phyloP scores from a whole-genome alignment of 305 asterid genomes.

The Rubia occidens region DNA sequence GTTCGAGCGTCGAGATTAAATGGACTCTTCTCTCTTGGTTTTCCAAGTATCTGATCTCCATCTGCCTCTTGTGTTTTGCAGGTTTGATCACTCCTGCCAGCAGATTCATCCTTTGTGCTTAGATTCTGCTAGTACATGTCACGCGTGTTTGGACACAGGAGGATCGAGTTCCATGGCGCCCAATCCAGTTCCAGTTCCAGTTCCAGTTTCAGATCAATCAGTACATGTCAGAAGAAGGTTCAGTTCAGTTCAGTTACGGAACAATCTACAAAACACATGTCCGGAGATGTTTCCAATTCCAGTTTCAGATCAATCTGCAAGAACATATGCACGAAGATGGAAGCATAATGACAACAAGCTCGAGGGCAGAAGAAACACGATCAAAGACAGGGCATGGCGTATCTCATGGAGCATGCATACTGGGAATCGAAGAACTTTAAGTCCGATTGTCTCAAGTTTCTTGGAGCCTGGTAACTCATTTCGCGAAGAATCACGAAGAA shows the following conservation, averaged over 20 bases:
- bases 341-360: neutral
- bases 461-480: neutral
- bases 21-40: constrained; percentile 80
- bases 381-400: too few species aligned
- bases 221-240: too few species aligned
- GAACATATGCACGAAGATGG: neutral
- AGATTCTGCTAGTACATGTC: neutral
- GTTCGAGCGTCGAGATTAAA: constrained; percentile 95
- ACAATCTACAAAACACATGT: neutral
- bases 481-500: neutral
- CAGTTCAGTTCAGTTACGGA: neutral
- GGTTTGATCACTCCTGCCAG: constrained; percentile 49
- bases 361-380: too few species aligned
- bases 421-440: too few species aligned
- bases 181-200: neutral
- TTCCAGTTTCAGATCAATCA: neutral
- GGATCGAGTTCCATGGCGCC: neutral
- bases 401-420: too few species aligned
- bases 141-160: neutral
- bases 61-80: constrained; percentile 49
- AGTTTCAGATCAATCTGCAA: neutral
- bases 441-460: neutral
- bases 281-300: neutral
- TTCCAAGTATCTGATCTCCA: constrained; percentile 42
- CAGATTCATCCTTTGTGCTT: constrained; percentile 63